Base-by-base conservation (phyloP, 768 basidiomycete genomes). In the Trametes gibbosa region DNA sequence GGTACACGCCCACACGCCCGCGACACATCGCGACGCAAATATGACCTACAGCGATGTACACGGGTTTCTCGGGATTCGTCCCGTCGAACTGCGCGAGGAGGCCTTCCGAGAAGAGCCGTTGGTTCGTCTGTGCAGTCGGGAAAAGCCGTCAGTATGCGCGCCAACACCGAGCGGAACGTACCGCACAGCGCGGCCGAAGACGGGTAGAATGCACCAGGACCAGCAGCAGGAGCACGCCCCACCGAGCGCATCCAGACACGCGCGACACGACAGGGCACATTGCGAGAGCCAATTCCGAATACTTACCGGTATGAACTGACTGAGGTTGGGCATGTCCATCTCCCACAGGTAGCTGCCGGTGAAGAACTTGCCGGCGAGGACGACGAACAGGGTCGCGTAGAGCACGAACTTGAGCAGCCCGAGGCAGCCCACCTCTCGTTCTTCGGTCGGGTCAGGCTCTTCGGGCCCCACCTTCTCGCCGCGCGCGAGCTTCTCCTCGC, bases 261-360 rank as follows among this genome's bases (percentile, higher is more conserved):
- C 19, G 13, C 43, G 43, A 21, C 21, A 24, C 13, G 7, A 10
- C 19, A 45, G 21, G 21, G 43, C 23, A 21, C 6, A 9, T 21
- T n/a, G 10, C 21, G 48, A 19, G 53, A 46, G 37, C n/a, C 40
- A 42, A 53, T 9, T 47, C 37, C 32, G 58, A 29, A 21, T n/a
- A 61, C 66, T 48, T 47, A 68, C 69, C 55, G 67, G 65, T n/a
- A 67, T 58, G 56, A 64, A 62, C 25, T 62, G 48, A 29, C 60
- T 51, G 63, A 70, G 47, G 60, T 60, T 61, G 16, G 65, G 64
- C 42, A 67, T 43, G 43, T 68, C 60, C 48, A 86, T 84, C 62
- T 94, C 92, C 92, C 93, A 97, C 21, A 84, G 73, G 69, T 84
- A 92, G 68, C 87, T 91, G n/a, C 88, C 90, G 0, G 91, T 91